A percentile compares a stretch with the other conserved stretches of the same genome.
Conservation (phyloP, 2,329 filamentous ascomycete genomes). For the Dactylonectria macrodidyma region DNA sequence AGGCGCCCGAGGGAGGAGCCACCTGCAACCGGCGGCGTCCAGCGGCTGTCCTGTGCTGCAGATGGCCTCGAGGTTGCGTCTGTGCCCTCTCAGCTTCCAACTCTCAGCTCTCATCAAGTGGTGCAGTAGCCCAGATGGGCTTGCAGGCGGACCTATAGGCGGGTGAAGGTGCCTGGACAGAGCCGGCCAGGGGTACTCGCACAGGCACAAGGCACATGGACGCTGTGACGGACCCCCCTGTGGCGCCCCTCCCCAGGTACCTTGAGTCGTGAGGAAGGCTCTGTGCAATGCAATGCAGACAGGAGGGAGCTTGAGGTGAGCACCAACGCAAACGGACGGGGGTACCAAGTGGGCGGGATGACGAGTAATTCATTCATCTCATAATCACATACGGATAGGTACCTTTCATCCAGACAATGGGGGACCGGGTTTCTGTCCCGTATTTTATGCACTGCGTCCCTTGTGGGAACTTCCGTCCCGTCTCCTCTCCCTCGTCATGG, state of each 20-base stretch:
- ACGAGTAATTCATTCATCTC: too few relatives aligned
- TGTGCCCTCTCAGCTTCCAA: too few relatives aligned
- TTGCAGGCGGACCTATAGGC: constrained; percentile 3
- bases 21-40: constrained; percentile 14
- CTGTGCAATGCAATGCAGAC: neutral
- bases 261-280: neutral
- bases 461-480: neutral
- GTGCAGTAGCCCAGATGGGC: neutral
- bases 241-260: neutral
- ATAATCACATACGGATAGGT: constrained; percentile 7
- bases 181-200: neutral
- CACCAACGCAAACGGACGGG: neutral
- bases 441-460: neutral
- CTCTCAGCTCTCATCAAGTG: neutral
- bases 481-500: neutral
- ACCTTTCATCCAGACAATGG: neutral
- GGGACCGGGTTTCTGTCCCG: neutral
- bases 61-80: neutral
- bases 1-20: constrained; percentile 3
- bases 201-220: constrained; percentile 1
- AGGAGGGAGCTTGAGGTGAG: neutral
- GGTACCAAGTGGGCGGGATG: constrained; percentile 2
- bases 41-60: constrained; percentile 3
- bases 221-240: neutral
- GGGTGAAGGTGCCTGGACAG: constrained; percentile 1